Evolutionary conservation across 2,329 filamentous ascomycete genomes (phyloP).

Genomic region (Aspergillus ochraceoroseus): DNA sequence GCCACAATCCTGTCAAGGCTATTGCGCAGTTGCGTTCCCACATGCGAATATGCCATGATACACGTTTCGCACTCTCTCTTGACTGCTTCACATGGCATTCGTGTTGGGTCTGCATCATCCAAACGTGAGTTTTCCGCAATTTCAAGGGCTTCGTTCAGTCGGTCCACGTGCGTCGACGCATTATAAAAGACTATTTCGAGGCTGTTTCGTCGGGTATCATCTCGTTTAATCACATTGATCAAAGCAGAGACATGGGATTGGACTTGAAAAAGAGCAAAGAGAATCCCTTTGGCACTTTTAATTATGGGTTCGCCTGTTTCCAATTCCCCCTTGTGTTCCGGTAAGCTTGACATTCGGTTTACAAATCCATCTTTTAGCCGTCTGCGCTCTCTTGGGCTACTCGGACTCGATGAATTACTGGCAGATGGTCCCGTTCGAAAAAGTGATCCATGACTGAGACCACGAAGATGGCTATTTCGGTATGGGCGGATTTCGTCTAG

Average conservation of each 20-base stretch:
- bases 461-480: conserved; percentile 53
- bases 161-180: conserved; percentile 53
- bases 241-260: conserved; percentile 46
- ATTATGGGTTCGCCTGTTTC: conserved; percentile 48
- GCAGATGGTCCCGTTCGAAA: conserved; percentile 38
- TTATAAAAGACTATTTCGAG: conserved; percentile 55
- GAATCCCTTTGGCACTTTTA: conserved; percentile 53
- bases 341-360: conserved; percentile 53
- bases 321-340: conserved; percentile 51
- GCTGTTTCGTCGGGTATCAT: conserved; percentile 46
- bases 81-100: conserved; percentile 39
- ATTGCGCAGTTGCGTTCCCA: conserved; percentile 48
- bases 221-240: conserved; percentile 46
- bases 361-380: conserved; percentile 43
- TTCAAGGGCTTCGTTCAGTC: conserved; percentile 52
- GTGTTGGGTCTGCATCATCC: conserved; percentile 48
- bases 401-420: conserved; percentile 43
- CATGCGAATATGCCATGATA: conserved; percentile 48
- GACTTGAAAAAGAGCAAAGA: conserved; percentile 53
- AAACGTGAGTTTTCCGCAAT: conserved; percentile 47
- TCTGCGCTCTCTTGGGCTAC: conserved; percentile 42
- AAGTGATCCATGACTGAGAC: conserved; percentile 55
- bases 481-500: conserved; percentile 51
- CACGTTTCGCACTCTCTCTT: conserved; percentile 47
- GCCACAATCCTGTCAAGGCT: conserved; percentile 50